Evolutionary conservation across 441 rosid species (phyloP).

Genomic region (Pelargonium fulgidum): DNA sequence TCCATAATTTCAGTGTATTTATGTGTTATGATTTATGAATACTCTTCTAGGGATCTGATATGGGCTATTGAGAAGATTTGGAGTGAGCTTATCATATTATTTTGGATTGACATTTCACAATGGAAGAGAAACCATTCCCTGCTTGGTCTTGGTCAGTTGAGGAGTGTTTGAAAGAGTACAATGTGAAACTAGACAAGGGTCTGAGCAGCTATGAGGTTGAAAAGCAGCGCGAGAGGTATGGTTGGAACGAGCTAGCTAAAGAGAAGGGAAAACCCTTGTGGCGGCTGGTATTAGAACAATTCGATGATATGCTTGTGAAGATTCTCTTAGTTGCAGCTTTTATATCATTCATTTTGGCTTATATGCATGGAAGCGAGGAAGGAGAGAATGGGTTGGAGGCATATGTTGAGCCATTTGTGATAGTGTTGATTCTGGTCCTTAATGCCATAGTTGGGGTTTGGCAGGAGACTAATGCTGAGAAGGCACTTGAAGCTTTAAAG

Average conservation of each 20-base stretch:
- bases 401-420: constrained; percentile 41
- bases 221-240: constrained; percentile 24
- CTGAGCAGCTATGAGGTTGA: constrained; percentile 23
- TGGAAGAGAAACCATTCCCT: constrained; percentile 53
- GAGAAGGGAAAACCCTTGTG: constrained; percentile 32
- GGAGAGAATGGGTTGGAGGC: constrained; percentile 36
- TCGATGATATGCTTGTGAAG: constrained; percentile 39
- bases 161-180: constrained; percentile 31
- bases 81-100: too few species aligned
- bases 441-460: constrained; percentile 43
- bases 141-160: constrained; percentile 33
- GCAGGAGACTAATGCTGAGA: constrained; percentile 45
- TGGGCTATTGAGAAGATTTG: constrained; percentile 4
- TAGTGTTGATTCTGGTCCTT: constrained; percentile 36
- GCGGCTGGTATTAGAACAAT: constrained; percentile 33
- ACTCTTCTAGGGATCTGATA: background rate
- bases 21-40: background rate
- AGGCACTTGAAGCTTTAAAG: constrained; percentile 39
- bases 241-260: constrained; percentile 34
- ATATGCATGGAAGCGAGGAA: constrained; percentile 32
- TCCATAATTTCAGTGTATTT: background rate
- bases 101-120: constrained; percentile 15
- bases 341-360: constrained; percentile 38
- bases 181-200: constrained; percentile 24
- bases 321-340: constrained; percentile 34